These are phyloP conservation scores for Encephalitozoon hellem DNA, from an alignment of 371 early-diverging fungal genomes.

Conservation along the genomic window DNA sequence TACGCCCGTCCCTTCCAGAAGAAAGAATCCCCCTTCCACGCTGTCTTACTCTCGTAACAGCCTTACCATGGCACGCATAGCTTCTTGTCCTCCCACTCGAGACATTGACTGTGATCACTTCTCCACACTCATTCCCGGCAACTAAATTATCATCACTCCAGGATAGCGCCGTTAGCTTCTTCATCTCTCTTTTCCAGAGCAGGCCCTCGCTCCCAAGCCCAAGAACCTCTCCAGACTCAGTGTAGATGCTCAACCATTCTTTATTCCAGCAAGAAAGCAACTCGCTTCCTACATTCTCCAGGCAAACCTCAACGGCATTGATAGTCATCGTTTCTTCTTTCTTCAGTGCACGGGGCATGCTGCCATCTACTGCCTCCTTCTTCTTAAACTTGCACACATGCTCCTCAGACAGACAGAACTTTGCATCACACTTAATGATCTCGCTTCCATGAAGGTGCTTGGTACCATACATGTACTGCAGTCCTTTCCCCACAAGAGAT, in stretches of 20 bases:
- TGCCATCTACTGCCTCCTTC: neutral
- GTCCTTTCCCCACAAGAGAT: neutral
- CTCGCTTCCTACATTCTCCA: neutral
- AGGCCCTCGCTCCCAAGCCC: neutral
- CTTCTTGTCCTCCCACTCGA: neutral
- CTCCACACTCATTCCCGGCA: neutral
- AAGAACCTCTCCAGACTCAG: neutral
- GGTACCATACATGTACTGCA: slow-evolving; percentile 29
- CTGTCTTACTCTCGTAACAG: neutral
- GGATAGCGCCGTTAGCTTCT: neutral
- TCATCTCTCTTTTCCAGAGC: neutral
- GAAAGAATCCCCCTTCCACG: slow-evolving; percentile 1
- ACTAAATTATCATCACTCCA: neutral
- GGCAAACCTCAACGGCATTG: neutral
- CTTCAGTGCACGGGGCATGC: too few species aligned
- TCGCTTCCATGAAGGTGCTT: slow-evolving; percentile 1
- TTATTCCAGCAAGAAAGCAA: slow-evolving; percentile 1
- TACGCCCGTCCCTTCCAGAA: neutral
- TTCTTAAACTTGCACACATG: slow-evolving; percentile 6
- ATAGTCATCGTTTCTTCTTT: neutral
- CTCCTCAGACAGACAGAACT: neutral
- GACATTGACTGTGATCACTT: neutral
- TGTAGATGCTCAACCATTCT: neutral
- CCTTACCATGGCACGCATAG: neutral
- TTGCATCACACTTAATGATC: neutral